phyloP scores from a whole-genome alignment of 1,284 basidiomycete genomes.

The Sporisorium reilianum region DNA sequence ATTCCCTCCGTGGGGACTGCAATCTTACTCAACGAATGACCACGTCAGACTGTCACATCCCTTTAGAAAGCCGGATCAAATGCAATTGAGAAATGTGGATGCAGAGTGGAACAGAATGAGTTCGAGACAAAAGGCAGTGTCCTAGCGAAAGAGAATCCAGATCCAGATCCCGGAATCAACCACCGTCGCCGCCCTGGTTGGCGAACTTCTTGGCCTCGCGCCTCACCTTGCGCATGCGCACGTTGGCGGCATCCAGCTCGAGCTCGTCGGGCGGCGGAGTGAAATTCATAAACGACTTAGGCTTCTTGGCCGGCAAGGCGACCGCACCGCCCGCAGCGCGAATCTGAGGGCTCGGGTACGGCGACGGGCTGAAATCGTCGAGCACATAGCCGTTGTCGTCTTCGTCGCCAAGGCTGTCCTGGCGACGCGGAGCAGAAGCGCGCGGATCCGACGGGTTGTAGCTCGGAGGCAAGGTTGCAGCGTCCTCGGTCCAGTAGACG shows the following conservation, averaged over 20 bases:
- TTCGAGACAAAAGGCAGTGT: neutral
- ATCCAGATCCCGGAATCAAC: conserved; percentile 12
- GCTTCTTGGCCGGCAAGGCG: conserved; percentile 49
- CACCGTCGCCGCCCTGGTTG: conserved; percentile 58
- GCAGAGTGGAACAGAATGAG: neutral
- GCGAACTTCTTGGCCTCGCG: conserved; percentile 44
- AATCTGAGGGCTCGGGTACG: conserved; percentile 40
- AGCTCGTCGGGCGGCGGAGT: conserved; percentile 61
- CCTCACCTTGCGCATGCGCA: conserved; percentile 44
- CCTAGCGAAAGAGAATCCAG: neutral
- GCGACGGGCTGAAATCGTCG: conserved; percentile 53
- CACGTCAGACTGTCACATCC: neutral
- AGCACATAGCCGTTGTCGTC: conserved; percentile 46
- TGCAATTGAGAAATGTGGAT: conserved; percentile 3
- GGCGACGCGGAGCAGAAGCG: conserved; percentile 3
- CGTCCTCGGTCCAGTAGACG: conserved; percentile 61
- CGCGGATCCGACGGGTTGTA: conserved; percentile 37
- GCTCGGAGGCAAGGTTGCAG: conserved; percentile 48
- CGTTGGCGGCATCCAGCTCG: conserved; percentile 35
- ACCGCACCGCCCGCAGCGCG: conserved; percentile 37
- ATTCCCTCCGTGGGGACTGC: neutral
- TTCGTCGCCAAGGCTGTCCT: conserved; percentile 23
- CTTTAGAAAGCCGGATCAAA: neutral
- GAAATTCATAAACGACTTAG: conserved; percentile 61
- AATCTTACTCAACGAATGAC: neutral